phyloP scores from a whole-genome alignment of 805 yeast genomes.

The Millerozyma miso region DNA sequence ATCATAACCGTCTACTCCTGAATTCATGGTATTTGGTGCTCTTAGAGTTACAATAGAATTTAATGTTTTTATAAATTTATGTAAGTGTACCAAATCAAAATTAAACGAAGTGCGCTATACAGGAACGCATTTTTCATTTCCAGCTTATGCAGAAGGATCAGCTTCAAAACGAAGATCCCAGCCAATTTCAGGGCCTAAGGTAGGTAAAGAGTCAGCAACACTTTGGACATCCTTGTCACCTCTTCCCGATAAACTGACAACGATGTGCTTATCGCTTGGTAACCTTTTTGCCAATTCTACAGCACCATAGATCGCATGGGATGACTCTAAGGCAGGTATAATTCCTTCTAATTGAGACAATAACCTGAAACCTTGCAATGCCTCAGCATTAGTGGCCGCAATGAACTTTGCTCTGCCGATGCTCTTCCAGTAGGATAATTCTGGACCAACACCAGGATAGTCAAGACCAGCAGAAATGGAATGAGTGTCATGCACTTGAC shows the following conservation, averaged over 20 bases:
- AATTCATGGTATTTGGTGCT: neutral
- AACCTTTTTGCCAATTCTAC: conserved; percentile 79
- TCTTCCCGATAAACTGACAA: conserved; percentile 93
- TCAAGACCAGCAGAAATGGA: conserved; percentile 98
- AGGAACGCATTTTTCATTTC: neutral
- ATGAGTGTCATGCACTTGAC: conserved; percentile 96
- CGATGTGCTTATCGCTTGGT: conserved; percentile 72
- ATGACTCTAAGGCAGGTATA: conserved; percentile 96
- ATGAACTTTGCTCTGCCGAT: conserved; percentile 87
- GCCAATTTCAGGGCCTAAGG: conserved; percentile 82
- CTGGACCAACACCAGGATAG: conserved; percentile 99
- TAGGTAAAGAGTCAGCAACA: conserved; percentile 92
- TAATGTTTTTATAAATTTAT: too few species aligned
- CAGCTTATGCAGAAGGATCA: conserved; percentile 33
- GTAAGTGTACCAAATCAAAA: neutral
- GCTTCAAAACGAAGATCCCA: conserved; percentile 92
- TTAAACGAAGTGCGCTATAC: neutral
- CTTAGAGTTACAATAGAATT: too few species aligned
- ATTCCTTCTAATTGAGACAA: conserved; percentile 95
- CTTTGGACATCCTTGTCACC: conserved; percentile 99
- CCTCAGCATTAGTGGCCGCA: conserved; percentile 95
- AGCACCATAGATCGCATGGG: conserved; percentile 95
- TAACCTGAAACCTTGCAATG: conserved; percentile 82
- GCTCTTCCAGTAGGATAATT: conserved; percentile 90
- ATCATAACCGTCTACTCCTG: neutral